Base-by-base conservation (phyloP, 2,329 filamentous ascomycete species). In the Aspergillus ruber region DNA sequence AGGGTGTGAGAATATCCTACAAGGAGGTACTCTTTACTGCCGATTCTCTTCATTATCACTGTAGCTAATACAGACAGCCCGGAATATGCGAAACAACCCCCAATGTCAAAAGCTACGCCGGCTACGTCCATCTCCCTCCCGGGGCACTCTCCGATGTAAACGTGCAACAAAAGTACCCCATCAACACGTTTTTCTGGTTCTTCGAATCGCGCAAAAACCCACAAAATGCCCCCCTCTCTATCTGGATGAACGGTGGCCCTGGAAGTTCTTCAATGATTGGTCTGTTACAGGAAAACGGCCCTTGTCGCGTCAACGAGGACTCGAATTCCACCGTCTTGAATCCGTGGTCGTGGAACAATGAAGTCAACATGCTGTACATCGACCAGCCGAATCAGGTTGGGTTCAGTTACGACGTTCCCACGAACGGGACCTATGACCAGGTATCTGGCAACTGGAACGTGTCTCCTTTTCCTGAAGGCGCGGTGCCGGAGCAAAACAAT, bases 351-450 rank as follows among this genome's bases (percentile, higher is more conserved):
- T 85, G 81, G 78, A 82, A 80, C 50, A 79, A 80, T 54, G 74
- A 78, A 20, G 78, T 76, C 52, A 85, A 85, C 54, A 79, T 86
- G 75, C 76, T 88, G 13, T 87, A 84, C 64, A 79, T 88, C 55
- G 84, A 88, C 56, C 79, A 87, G 62, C 85, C 80, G 7, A 76
- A 74, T 8, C 75, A 78, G 42, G 76, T 80, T 4, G 81, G 81
- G 1, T 78, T 82, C 56, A 80, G 76, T 9, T 83, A 83, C 59
- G 71, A 71, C 47, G 53, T 64, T 1, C 62, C 61, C 8, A 64
- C 65, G 12, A 74, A 73, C 40, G 69, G 66, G 13, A 74, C 71
- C 7, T 61, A 58, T 33, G 55, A 67, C 42, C 61, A 65, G 41
- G 43, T 66, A 15, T 55, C 50, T 2, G 51, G 44, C 2, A 47